phyloP scores from a whole-genome alignment of 768 basidiomycete genomes.

The Hericium alpestre region DNA sequence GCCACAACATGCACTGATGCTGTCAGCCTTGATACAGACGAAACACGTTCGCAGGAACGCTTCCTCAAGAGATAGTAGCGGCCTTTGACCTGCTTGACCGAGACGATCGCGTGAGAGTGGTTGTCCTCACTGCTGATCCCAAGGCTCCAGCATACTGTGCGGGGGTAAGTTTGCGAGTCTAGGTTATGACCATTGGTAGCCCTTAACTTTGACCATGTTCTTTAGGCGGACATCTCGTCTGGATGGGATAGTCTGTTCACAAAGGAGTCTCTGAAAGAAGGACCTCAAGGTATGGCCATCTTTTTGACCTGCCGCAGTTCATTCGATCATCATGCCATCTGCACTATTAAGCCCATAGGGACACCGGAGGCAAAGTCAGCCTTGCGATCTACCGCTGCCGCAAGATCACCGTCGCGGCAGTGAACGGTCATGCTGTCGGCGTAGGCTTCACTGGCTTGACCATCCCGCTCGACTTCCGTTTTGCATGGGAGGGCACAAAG shows the following conservation, averaged over 20 bases:
- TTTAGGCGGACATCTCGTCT: slow-evolving; percentile 37
- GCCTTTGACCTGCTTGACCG: slow-evolving; percentile 36
- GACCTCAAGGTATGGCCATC: slow-evolving; percentile 30
- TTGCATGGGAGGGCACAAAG: slow-evolving; percentile 41
- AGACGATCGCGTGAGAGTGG: slow-evolving; percentile 42
- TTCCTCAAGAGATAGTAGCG: slow-evolving; percentile 30
- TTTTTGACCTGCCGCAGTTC: too few relatives aligned
- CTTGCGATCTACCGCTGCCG: slow-evolving; percentile 41
- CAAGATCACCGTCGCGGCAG: slow-evolving; percentile 42
- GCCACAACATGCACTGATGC: neutral
- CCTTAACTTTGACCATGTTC: neutral
- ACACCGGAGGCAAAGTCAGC: slow-evolving; percentile 36
- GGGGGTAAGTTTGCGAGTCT: slow-evolving; percentile 34
- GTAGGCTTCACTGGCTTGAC: slow-evolving; percentile 41
- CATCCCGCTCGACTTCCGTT: slow-evolving; percentile 42
- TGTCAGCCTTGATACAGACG: slow-evolving; percentile 22
- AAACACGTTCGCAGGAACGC: slow-evolving; percentile 29
- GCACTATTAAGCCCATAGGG: slow-evolving; percentile 30
- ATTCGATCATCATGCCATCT: neutral
- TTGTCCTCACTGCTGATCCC: slow-evolving; percentile 42
- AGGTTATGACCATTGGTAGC: neutral
- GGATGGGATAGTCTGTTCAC: slow-evolving; percentile 34
- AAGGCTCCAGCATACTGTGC: slow-evolving; percentile 44
- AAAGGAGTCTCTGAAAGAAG: slow-evolving; percentile 33
- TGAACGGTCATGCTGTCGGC: slow-evolving; percentile 43